Percentiles rank a stretch among this genome's conserved stretches.
phyloP scores from a whole-genome alignment of 2,329 filamentous ascomycete species.

The Ciborinia camelliae region DNA sequence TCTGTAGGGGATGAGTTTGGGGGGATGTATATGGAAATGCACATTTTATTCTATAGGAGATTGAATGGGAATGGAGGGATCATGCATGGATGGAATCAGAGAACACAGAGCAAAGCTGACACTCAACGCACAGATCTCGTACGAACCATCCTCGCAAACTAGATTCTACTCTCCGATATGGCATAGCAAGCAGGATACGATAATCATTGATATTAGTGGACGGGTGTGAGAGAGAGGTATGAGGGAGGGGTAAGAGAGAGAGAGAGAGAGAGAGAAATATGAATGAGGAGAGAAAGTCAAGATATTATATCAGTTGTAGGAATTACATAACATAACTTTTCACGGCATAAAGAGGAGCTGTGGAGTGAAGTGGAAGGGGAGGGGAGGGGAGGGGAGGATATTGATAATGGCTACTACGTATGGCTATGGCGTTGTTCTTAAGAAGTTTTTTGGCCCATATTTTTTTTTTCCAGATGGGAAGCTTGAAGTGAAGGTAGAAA shows the following conservation, averaged over 20 bases:
- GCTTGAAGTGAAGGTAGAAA: not conserved
- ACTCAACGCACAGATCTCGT: slow-evolving; percentile 61
- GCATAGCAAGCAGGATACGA: not conserved
- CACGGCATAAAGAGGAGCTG: slow-evolving; percentile 28
- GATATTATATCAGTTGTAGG: slow-evolving; percentile 25
- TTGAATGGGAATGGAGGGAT: slow-evolving; percentile 3
- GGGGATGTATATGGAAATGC: not conserved
- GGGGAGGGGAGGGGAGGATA: too few species aligned
- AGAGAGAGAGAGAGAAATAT: not conserved
- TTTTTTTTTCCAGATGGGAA: slow-evolving; percentile 1
- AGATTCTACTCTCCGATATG: slow-evolving; percentile 34
- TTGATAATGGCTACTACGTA: slow-evolving; percentile 19
- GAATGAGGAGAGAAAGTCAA: slow-evolving; percentile 17
- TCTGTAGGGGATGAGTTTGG: not conserved
- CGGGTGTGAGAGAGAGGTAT: not conserved
- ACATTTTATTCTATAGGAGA: not conserved
- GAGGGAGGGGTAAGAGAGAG: not conserved
- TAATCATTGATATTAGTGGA: not conserved
- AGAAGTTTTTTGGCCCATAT: slow-evolving; percentile 18
- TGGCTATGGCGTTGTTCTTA: slow-evolving; percentile 23
- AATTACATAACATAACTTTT: slow-evolving; percentile 24
- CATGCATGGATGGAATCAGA: too few species aligned
- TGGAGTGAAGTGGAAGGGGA: too few species aligned
- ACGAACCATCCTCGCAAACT: slow-evolving; percentile 83
- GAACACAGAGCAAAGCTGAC: slow-evolving; percentile 20